Percentiles rank a stretch among this genome's conserved stretches.
These are phyloP conservation scores for Inonotus hispidus DNA, from an alignment of 1,284 basidiomycete genomes.

Conservation along the genomic window DNA sequence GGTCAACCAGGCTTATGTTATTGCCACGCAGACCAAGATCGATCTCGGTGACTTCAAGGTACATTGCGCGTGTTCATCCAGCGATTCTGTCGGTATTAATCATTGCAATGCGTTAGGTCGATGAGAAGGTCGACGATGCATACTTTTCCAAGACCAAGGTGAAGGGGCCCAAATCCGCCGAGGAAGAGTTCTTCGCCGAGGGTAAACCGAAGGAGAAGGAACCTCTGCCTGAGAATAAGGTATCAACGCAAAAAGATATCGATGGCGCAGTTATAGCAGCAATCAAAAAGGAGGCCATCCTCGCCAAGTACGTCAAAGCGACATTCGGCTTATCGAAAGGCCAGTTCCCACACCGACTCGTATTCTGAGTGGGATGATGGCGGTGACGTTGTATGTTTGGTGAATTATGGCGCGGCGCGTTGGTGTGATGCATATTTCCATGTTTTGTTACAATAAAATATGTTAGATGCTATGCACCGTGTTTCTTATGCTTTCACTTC, in stretches of 20 bases:
- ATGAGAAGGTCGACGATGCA: conserved; percentile 89
- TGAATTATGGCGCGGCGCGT: conserved; percentile 10
- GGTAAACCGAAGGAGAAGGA: conserved; percentile 93
- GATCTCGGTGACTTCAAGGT: conserved; percentile 80
- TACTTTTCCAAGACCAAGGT: conserved; percentile 87
- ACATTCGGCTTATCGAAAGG: conserved; percentile 96
- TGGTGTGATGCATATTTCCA: neutral
- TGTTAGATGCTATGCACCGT: conserved; percentile 6
- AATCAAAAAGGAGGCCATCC: conserved; percentile 90
- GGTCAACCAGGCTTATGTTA: conserved; percentile 99
- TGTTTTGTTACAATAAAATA: conserved; percentile 11
- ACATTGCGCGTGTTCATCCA: conserved; percentile 26
- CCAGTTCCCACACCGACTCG: conserved; percentile 84
- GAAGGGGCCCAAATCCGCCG: conserved; percentile 73
- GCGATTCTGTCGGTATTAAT: neutral
- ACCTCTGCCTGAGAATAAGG: conserved; percentile 84
- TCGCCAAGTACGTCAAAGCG: conserved; percentile 92
- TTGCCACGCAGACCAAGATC: conserved; percentile 96
- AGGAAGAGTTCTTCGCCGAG: conserved; percentile 94
- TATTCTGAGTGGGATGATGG: conserved; percentile 52
- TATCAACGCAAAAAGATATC: conserved; percentile 89
- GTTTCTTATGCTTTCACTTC: neutral
- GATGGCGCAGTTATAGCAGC: conserved; percentile 83
- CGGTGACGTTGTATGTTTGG: conserved; percentile 20
- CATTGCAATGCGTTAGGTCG: conserved; percentile 44